These are phyloP conservation scores for Tylopilus subfusipes DNA, from an alignment of 768 basidiomycete genomes.

Conservation along the genomic window DNA sequence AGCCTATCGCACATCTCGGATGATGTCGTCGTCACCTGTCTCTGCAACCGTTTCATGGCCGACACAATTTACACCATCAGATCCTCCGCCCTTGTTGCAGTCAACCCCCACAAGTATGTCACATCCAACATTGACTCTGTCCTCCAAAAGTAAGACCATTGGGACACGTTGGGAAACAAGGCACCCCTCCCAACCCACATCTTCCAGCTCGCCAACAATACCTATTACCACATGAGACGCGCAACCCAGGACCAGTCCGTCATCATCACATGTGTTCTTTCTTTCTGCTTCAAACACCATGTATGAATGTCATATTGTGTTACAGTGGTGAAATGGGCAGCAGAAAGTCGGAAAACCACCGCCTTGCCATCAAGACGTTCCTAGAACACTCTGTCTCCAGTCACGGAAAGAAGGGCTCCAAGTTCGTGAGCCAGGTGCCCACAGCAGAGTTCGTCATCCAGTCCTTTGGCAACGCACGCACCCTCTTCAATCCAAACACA, in stretches of 20 bases:
- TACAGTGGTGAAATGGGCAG: constrained; percentile 86
- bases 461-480: constrained; percentile 89
- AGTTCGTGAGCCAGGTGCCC: constrained; percentile 81
- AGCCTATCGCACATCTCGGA: constrained; percentile 66
- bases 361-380: constrained; percentile 87
- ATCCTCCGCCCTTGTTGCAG: constrained; percentile 69
- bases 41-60: constrained; percentile 83
- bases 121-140: constrained; percentile 78
- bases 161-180: constrained; percentile 65
- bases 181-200: constrained; percentile 76
- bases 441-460: constrained; percentile 95
- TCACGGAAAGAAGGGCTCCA: constrained; percentile 91
- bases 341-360: constrained; percentile 88
- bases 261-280: constrained; percentile 65
- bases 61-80: constrained; percentile 83
- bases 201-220: constrained; percentile 86
- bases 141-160: constrained; percentile 85
- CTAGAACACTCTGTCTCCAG: constrained; percentile 87
- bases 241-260: constrained; percentile 93
- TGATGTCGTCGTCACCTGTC: constrained; percentile 79
- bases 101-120: constrained; percentile 94
- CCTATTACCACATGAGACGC: constrained; percentile 94
- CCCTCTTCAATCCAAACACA: constrained; percentile 90
- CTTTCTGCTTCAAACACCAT: neutral
- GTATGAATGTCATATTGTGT: constrained; percentile 6